phyloP scores from a whole-genome alignment of 257 asterid species.

The Scutellaria minor region DNA sequence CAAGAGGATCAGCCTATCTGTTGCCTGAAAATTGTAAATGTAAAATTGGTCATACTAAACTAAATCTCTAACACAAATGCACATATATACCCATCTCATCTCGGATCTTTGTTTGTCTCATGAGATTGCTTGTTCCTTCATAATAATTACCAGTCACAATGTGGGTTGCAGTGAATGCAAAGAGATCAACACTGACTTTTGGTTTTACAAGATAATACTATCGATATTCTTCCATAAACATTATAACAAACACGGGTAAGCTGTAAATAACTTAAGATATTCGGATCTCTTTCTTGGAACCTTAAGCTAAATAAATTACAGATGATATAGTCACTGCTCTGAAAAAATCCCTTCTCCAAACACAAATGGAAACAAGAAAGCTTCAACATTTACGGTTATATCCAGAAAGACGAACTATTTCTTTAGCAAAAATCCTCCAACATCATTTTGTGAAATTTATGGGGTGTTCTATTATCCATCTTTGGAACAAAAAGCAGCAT shows the following conservation, averaged over 20 bases:
- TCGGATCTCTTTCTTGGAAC: not conserved
- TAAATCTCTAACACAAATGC: not conserved
- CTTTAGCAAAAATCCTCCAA: not conserved
- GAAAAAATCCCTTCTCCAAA: no score
- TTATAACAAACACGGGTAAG: not conserved
- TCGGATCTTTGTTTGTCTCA: not conserved
- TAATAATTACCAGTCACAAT: not conserved
- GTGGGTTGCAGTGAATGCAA: not conserved
- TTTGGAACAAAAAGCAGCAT: not conserved
- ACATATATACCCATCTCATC: not conserved
- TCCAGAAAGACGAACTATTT: no score
- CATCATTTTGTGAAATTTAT: not conserved
- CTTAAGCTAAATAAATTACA: no score
- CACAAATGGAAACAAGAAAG: no score
- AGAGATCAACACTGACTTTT: not conserved
- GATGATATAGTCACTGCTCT: not conserved
- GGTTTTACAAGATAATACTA: not conserved
- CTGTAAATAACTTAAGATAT: not conserved
- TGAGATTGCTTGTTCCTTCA: not conserved
- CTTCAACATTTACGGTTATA: no score
- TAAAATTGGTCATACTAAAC: not conserved
- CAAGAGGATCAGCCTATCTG: conserved; percentile 51
- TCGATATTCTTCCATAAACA: not conserved
- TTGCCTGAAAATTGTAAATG: conserved; percentile 53
- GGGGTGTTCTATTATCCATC: not conserved